Conservation (phyloP, 2,329 filamentous ascomycete genomes). For the Aspergillus niger region DNA sequence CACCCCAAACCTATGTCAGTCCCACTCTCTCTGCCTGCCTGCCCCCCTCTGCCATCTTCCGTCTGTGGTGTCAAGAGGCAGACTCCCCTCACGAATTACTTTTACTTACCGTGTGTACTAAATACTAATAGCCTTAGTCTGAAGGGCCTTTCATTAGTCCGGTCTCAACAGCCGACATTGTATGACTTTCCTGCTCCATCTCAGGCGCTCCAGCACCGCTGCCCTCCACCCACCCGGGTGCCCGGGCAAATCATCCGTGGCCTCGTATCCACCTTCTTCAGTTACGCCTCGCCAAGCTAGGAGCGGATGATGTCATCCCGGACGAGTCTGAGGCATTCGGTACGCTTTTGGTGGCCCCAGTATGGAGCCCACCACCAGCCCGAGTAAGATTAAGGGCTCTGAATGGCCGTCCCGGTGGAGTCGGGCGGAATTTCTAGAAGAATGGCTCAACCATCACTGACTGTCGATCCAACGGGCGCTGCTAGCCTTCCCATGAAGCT, state of each 20-base stretch:
- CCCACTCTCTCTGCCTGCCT: neutral
- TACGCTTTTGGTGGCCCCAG: conserved; percentile 5
- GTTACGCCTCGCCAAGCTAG: conserved; percentile 4
- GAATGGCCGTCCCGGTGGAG: conserved; percentile 12
- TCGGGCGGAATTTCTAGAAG: conserved; percentile 17
- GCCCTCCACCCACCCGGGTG: neutral
- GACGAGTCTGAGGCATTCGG: conserved; percentile 5
- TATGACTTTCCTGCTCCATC: neutral
- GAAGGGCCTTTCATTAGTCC: neutral
- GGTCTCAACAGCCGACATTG: neutral
- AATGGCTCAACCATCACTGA: neutral
- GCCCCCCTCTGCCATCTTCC: neutral
- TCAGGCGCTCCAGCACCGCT: neutral
- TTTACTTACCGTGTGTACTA: neutral
- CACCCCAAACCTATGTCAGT: too few relatives aligned
- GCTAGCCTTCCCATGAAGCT: neutral
- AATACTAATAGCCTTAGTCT: neutral
- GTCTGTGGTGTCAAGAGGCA: neutral
- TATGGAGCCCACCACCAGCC: conserved; percentile 3
- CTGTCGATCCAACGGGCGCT: conserved; percentile 8
- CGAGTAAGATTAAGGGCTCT: conserved; percentile 16
- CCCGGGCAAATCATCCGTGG: conserved; percentile 6
- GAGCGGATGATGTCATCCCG: conserved; percentile 17
- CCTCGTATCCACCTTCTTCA: conserved; percentile 1
- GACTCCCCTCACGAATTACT: neutral